phyloP scores from a whole-genome alignment of 1,139 yeast species.

The Diutina mesorugosa region DNA sequence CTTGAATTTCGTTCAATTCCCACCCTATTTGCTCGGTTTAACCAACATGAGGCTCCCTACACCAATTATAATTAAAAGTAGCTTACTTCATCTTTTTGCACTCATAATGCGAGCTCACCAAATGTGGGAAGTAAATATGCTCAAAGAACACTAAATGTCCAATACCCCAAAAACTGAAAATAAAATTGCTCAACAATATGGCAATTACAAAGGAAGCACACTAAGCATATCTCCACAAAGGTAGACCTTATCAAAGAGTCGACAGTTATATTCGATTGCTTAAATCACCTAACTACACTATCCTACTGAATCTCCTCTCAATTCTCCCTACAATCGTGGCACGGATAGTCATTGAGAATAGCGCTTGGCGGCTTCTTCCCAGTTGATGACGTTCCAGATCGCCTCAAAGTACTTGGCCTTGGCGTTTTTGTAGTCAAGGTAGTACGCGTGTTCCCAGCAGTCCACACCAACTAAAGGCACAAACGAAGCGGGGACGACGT shows the following conservation, averaged over 20 bases:
- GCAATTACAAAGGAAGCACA: too few relatives aligned
- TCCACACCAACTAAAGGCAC: slow-evolving; percentile 86
- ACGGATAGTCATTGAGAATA: neutral
- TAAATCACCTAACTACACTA: neutral
- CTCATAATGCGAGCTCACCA: neutral
- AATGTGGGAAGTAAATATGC: neutral
- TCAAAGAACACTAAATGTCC: neutral
- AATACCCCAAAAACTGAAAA: neutral
- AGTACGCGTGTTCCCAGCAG: slow-evolving; percentile 98
- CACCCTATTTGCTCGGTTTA: too few relatives aligned
- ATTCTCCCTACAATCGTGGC: neutral
- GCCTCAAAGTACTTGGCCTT: slow-evolving; percentile 93
- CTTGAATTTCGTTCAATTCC: too few relatives aligned
- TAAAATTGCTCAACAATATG: neutral
- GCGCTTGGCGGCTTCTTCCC: slow-evolving; percentile 66
- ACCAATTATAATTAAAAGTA: too few relatives aligned
- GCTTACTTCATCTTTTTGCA: too few relatives aligned
- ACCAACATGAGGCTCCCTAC: too few relatives aligned
- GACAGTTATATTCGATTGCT: neutral
- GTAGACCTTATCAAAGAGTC: neutral
- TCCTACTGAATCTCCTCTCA: too few relatives aligned
- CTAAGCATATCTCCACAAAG: too few relatives aligned
- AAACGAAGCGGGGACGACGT: slow-evolving; percentile 64
- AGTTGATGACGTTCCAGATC: slow-evolving; percentile 92
- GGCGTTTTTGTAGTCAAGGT: slow-evolving; percentile 89